These are phyloP conservation scores for Petrea volubilis DNA, from an alignment of 257 asterid genomes.

Conservation along the genomic window DNA sequence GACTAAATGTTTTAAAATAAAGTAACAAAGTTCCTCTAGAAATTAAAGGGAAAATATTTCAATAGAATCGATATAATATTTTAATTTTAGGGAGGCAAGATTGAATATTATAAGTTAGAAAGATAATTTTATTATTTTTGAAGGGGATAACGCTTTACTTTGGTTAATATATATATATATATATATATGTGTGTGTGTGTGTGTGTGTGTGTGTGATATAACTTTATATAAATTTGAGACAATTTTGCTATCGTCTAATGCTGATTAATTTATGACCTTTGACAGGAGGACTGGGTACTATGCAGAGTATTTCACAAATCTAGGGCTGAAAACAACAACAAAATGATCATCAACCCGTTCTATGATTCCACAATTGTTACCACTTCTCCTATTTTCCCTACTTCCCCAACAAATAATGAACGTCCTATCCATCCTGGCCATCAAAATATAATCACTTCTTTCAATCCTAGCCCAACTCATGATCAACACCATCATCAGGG, in stretches of 20 bases:
- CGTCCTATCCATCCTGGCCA: conserved; percentile 12
- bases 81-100: no score
- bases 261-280: conserved; percentile 6
- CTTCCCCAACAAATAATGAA: conserved; percentile 18
- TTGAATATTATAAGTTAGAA: no score
- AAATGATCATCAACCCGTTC: conserved; percentile 18
- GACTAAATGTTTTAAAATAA: no score
- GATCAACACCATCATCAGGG: conserved; percentile 13
- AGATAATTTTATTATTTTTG: no score
- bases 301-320: conserved; percentile 84
- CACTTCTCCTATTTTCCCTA: conserved; percentile 20
- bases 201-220: no score
- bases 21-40: no score
- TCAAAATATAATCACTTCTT: conserved; percentile 27
- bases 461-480: conserved; percentile 23
- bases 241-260: neutral
- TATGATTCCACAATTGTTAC: conserved; percentile 17
- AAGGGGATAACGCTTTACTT: no score
- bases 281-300: conserved; percentile 91
- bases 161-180: no score
- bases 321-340: conserved; percentile 50
- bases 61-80: no score
- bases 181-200: no score
- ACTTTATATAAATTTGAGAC: no score
- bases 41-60: no score